phyloP scores from a whole-genome alignment of 768 basidiomycete species.

The Boletus reticulatus region DNA sequence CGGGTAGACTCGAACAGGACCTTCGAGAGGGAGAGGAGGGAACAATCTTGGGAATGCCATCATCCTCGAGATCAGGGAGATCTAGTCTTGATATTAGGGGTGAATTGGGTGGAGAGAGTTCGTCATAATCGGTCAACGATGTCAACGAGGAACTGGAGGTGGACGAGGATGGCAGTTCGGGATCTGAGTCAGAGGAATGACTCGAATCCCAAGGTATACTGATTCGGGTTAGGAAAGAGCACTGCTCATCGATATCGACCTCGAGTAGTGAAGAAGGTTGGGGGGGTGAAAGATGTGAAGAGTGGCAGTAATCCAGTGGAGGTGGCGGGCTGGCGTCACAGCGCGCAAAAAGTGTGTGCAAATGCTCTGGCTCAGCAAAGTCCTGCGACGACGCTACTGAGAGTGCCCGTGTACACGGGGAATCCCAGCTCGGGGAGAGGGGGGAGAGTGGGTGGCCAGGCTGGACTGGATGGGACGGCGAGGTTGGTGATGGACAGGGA shows the following conservation, averaged over 20 bases:
- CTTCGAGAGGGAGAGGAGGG: conserved; percentile 31
- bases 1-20: conserved; percentile 28
- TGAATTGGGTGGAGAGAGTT: conserved; percentile 25
- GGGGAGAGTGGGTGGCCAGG: conserved; percentile 30
- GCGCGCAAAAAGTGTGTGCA: conserved; percentile 19
- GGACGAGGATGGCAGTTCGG: conserved; percentile 8
- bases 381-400: conserved; percentile 16
- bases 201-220: conserved; percentile 23
- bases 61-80: conserved; percentile 34
- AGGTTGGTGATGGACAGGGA: conserved; percentile 7
- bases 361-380: conserved; percentile 14
- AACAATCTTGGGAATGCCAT: conserved; percentile 15
- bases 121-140: conserved; percentile 25
- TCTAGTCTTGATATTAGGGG: conserved; percentile 30
- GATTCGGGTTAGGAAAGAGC: conserved; percentile 21
- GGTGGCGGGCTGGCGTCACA: conserved; percentile 10
- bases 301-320: conserved; percentile 11
- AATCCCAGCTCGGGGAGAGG: conserved; percentile 35
- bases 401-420: conserved; percentile 10
- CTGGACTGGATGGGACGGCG: conserved; percentile 16
- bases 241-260: conserved; percentile 18
- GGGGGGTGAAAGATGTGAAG: conserved; percentile 14
- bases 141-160: conserved; percentile 13
- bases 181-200: conserved; percentile 12
- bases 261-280: conserved; percentile 25